Evolutionary conservation across 108 stramenopile genomes (phyloP).

Genomic region (Nitzschia sp.): DNA sequence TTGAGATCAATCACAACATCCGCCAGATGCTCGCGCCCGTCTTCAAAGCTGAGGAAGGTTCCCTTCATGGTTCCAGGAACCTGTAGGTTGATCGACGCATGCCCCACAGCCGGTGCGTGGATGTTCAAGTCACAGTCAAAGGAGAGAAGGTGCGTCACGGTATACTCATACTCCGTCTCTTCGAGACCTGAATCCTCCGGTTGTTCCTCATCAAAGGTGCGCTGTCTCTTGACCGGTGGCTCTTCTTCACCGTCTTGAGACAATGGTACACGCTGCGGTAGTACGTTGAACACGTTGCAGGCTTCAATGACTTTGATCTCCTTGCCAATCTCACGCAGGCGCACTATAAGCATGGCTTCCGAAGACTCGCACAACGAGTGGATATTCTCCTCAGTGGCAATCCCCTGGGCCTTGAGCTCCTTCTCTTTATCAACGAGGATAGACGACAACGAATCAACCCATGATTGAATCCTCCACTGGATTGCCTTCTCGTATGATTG

Average conservation of each 20-base stretch:
- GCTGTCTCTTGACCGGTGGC: slow-evolving; percentile 35
- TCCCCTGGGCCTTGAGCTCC: slow-evolving; percentile 28
- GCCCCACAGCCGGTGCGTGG: slow-evolving; percentile 59
- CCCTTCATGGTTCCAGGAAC: slow-evolving; percentile 80
- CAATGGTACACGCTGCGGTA: slow-evolving; percentile 30
- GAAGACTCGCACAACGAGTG: slow-evolving; percentile 27
- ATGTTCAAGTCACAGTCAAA: slow-evolving; percentile 44
- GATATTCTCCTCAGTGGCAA: slow-evolving; percentile 25
- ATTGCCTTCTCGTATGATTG: slow-evolving; percentile 78
- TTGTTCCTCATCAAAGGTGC: slow-evolving; percentile 9
- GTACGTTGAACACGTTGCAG: slow-evolving; percentile 72
- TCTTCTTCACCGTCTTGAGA: slow-evolving; percentile 26
- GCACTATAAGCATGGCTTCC: slow-evolving; percentile 42
- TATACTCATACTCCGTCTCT: slow-evolving; percentile 51
- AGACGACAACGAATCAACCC: slow-evolving; percentile 58
- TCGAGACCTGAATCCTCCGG: slow-evolving; percentile 12
- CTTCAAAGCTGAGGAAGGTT: slow-evolving; percentile 52
- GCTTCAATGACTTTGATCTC: slow-evolving; percentile 60
- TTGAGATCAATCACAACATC: slow-evolving; percentile 68
- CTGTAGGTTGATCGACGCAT: slow-evolving; percentile 61
- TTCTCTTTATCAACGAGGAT: slow-evolving; percentile 57
- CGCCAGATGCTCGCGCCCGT: slow-evolving; percentile 44
- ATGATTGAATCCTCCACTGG: slow-evolving; percentile 73
- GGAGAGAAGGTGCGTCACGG: slow-evolving; percentile 47
- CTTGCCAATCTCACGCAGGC: slow-evolving; percentile 28